Base-by-base conservation (phyloP, 805 yeast genomes). In the Ogataea haglerorum region DNA sequence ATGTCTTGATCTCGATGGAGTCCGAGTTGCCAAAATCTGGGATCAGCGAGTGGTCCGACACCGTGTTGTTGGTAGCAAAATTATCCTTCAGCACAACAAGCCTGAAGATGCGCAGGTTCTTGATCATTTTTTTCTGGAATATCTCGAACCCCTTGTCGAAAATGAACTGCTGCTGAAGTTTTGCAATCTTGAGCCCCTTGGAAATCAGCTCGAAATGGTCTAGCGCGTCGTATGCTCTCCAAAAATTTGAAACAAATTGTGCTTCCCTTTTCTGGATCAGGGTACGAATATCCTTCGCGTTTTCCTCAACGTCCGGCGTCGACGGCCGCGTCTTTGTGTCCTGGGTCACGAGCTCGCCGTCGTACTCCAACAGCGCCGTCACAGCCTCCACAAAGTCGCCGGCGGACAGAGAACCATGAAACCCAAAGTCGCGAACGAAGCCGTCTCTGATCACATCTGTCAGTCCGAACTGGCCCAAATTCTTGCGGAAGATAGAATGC, bases 351-450 rank as follows among this genome's bases (percentile, higher is more conserved):
- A 54, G 45, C 15, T 53, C 61, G n/a, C 64, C 72, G 43, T 82
- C 85, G 39, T 72, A 75, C 56, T 93, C 97, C 17, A 93, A 65
- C 38, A 91, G 61, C 2, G 98, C 96, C 3, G 89, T 76, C 7
- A 93, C 65, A 0, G 96, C 77, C 56, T 93, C 97, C 3, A 86
- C 96, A 56, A 84, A 88, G 60, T 93, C 99, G 62, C 88, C 85
- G 0, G 98, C 98, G 27, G 95, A 80, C 12, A 91, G 69, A 10
- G 85, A 78, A 2, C 97, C 96, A 45, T 85, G 79, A 56, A 75
- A 91, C 0, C 99, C 99, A 63, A 76, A 89, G 5, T 85, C 79
- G 45, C 96, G 73, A 6, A 88, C 73, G 45, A 93, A 89, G 0
- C 99, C 98, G 30, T 85, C 90, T 46, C 90, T 71, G 0, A 85